These are phyloP conservation scores for Stephania cephalantha DNA, from an alignment of 164 flowering plant species.

Conservation along the genomic window DNA sequence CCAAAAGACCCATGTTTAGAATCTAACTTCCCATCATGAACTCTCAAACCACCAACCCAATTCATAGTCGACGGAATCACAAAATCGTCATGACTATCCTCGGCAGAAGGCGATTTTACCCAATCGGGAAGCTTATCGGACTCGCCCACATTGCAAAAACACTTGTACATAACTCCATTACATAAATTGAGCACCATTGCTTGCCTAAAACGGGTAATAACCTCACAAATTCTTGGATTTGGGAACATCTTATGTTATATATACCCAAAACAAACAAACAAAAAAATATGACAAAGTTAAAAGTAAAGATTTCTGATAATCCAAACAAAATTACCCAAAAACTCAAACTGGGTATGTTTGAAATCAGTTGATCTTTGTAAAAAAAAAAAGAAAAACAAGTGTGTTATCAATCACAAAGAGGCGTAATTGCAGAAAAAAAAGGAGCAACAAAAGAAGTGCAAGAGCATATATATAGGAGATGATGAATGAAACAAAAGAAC, in stretches of 20 bases:
- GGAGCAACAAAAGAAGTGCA: too few relatives aligned
- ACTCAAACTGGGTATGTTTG: neutral
- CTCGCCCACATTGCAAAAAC: conserved; percentile 29
- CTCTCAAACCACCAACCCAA: conserved; percentile 28
- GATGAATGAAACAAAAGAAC: too few relatives aligned
- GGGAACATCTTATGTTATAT: conserved; percentile 26
- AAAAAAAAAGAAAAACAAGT: too few relatives aligned
- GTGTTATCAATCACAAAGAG: too few relatives aligned
- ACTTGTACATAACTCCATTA: conserved; percentile 6
- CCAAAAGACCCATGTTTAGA: neutral
- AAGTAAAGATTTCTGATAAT: too few relatives aligned
- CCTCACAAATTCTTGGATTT: conserved; percentile 14
- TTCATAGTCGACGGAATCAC: conserved; percentile 40
- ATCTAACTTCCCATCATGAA: conserved; percentile 8
- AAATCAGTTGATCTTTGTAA: neutral
- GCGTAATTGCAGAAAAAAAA: too few relatives aligned
- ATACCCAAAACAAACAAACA: neutral
- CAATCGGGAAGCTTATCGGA: conserved; percentile 58
- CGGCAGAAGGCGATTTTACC: conserved; percentile 25
- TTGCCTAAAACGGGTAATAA: conserved; percentile 6
- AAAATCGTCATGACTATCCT: conserved; percentile 42
- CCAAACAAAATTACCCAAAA: too few relatives aligned
- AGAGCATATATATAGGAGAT: too few relatives aligned
- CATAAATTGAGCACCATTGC: neutral
- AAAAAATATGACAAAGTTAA: neutral